Evolutionary conservation across 768 basidiomycete genomes (phyloP).

Genomic region (Fomitopsis pulvina): DNA sequence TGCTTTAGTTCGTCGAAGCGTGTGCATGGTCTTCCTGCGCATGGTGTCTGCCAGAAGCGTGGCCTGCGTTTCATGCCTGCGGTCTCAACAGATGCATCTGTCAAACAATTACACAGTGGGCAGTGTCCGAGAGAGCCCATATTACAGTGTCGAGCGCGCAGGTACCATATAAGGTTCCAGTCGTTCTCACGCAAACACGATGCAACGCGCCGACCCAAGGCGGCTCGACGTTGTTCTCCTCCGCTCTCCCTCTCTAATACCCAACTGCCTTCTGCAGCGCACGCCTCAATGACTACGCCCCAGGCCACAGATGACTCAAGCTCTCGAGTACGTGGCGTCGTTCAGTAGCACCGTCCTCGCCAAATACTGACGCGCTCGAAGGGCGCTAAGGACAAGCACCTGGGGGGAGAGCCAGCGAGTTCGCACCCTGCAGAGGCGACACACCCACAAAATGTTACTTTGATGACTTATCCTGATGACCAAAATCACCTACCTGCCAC

Average conservation of each 20-base stretch:
- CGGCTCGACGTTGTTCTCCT: constrained; percentile 18
- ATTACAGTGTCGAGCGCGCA: constrained; percentile 1
- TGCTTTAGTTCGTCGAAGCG: too few species aligned
- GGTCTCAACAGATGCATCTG: too few species aligned
- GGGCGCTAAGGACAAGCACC: constrained; percentile 20
- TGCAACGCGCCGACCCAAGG: constrained; percentile 23
- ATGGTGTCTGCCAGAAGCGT: too few species aligned
- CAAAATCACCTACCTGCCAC: constrained; percentile 1
- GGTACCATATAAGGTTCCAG: constrained; percentile 7
- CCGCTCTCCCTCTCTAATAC: constrained; percentile 21
- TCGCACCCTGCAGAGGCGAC: constrained; percentile 20
- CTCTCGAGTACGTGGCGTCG: constrained; percentile 8
- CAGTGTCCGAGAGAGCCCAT: neutral
- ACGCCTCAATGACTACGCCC: constrained; percentile 21
- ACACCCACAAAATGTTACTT: constrained; percentile 9
- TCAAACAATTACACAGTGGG: neutral
- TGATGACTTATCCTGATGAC: constrained; percentile 7
- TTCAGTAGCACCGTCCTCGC: neutral
- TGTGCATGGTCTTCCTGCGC: too few species aligned
- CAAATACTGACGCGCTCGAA: constrained; percentile 2
- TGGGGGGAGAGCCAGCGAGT: constrained; percentile 16
- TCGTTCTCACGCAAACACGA: constrained; percentile 19
- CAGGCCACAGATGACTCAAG: constrained; percentile 14
- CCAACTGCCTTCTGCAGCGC: constrained; percentile 19
- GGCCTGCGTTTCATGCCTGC: too few species aligned